phyloP scores from a whole-genome alignment of 169 alveolate species.

The Blepharisma undulans region DNA sequence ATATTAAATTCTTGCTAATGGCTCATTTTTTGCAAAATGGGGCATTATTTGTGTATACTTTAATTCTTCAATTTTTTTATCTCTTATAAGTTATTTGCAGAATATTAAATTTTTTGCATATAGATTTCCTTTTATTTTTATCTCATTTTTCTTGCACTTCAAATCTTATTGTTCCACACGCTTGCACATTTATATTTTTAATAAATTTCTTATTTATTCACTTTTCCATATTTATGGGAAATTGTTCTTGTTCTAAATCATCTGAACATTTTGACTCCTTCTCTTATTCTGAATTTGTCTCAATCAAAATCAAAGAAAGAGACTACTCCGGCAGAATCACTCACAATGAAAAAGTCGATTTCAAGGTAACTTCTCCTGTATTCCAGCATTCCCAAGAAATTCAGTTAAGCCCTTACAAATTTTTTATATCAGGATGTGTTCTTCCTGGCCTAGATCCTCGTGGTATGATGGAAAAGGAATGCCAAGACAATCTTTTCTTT shows the following conservation, averaged over 20 bases:
- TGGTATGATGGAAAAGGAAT: background rate
- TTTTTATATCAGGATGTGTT: conserved; percentile 9
- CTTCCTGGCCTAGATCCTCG: conserved; percentile 41
- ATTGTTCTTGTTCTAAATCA: background rate
- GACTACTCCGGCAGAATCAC: background rate
- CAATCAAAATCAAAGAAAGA: conserved; percentile 30
- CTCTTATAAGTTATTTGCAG: no score
- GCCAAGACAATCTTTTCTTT: conserved; percentile 23
- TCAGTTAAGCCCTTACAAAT: background rate
- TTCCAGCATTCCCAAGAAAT: background rate
- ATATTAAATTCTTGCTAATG: background rate
- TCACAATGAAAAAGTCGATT: background rate
- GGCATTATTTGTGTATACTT: background rate
- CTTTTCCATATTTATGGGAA: background rate
- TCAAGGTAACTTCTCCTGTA: background rate
- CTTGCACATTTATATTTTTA: no score
- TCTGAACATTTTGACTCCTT: background rate
- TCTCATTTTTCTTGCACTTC: no score
- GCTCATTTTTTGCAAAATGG: background rate
- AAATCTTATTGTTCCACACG: no score
- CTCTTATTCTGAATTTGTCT: background rate
- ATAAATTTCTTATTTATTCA: background rate
- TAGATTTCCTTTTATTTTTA: no score
- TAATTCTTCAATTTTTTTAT: no score
- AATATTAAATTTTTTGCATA: no score